Conservation (phyloP, 2,329 filamentous ascomycete genomes). For the Didymella glomerata region DNA sequence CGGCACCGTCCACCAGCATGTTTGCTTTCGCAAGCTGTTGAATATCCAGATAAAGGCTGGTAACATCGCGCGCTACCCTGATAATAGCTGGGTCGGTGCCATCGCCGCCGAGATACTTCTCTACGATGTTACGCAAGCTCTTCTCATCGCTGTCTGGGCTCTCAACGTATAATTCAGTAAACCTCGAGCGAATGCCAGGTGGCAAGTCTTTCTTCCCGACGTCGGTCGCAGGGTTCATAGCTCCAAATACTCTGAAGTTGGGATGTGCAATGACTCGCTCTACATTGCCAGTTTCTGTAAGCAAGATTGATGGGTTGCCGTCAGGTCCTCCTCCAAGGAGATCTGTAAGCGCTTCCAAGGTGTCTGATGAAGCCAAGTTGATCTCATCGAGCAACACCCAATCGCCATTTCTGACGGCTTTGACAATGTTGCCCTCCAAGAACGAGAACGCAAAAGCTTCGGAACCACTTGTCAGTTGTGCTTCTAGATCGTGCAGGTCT, state of each 20-base stretch:
- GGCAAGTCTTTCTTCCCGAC: constrained; percentile 95
- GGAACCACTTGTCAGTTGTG: constrained; percentile 76
- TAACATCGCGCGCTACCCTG: constrained; percentile 80
- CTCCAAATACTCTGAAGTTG: constrained; percentile 94
- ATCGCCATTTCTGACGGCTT: constrained; percentile 93
- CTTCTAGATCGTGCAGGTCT: constrained; percentile 79
- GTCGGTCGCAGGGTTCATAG: constrained; percentile 99
- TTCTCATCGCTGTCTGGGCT: constrained; percentile 88
- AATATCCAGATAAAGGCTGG: constrained; percentile 85
- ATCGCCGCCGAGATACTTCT: constrained; percentile 78
- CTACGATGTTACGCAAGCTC: constrained; percentile 86
- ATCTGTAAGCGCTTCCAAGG: constrained; percentile 90
- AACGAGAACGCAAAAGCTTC: constrained; percentile 92
- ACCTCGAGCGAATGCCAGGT: constrained; percentile 85
- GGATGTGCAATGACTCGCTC: constrained; percentile 89
- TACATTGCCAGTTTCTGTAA: constrained; percentile 93
- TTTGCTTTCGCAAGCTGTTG: constrained; percentile 83
- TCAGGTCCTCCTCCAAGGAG: constrained; percentile 77
- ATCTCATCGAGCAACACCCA: constrained; percentile 98
- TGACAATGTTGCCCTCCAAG: constrained; percentile 93
- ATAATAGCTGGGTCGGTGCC: constrained; percentile 72
- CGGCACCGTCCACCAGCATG: constrained; percentile 89
- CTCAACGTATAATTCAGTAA: constrained; percentile 94
- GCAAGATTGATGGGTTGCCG: constrained; percentile 79
- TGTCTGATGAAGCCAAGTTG: constrained; percentile 93